Percentiles rank a stretch among this genome's conserved stretches.
These are phyloP conservation scores for Zasmidium cellare DNA, from an alignment of 2,329 filamentous ascomycete species.

Conservation along the genomic window DNA sequence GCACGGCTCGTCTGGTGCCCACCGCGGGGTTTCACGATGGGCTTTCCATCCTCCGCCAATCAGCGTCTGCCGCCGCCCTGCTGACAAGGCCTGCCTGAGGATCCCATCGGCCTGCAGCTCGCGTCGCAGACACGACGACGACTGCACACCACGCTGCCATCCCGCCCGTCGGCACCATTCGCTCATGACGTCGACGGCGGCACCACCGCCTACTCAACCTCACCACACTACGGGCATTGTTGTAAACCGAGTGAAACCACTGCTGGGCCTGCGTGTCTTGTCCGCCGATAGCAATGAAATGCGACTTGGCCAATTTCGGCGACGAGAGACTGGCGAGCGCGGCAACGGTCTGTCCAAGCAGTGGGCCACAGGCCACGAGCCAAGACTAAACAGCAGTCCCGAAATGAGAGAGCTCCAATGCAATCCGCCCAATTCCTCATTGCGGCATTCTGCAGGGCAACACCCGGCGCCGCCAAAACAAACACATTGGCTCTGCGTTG, in stretches of 20 bases:
- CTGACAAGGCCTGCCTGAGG: background rate
- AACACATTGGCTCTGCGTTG: background rate
- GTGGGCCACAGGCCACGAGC: conserved; percentile 16
- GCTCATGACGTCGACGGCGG: background rate
- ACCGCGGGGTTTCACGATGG: background rate
- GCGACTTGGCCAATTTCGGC: conserved; percentile 20
- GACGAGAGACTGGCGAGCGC: background rate
- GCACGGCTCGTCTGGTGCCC: background rate
- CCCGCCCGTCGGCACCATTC: background rate
- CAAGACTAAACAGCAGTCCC: conserved; percentile 13
- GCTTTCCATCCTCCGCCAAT: background rate
- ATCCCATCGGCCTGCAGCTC: background rate
- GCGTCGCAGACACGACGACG: background rate
- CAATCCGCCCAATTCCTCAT: background rate
- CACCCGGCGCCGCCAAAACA: conserved; percentile 10
- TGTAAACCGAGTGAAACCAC: background rate
- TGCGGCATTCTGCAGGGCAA: conserved; percentile 9
- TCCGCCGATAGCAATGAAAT: conserved; percentile 6
- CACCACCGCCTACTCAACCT: background rate
- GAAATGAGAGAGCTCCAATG: conserved; percentile 20
- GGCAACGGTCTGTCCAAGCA: conserved; percentile 9
- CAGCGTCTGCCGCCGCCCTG: background rate
- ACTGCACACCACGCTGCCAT: background rate
- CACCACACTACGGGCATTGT: too few species aligned
- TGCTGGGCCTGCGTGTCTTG: too few species aligned